Evolutionary conservation across 192 early-diverging fungal genomes (phyloP).

Genomic region (Rhizoclosmatium sp.): DNA sequence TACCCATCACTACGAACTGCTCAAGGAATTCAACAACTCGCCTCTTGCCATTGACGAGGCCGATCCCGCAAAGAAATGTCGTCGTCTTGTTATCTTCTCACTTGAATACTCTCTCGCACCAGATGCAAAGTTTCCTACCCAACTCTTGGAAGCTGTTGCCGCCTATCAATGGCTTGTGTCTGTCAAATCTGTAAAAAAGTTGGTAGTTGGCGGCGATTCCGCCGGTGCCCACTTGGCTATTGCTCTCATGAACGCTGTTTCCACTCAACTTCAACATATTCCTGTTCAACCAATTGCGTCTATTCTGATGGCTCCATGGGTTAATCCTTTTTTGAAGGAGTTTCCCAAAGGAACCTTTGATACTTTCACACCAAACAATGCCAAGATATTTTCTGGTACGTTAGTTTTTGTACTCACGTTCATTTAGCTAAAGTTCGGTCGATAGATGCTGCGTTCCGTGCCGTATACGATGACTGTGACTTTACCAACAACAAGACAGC

Average conservation of each 20-base stretch:
- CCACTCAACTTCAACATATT: not conserved
- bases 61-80: not conserved
- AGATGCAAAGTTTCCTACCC: constrained; percentile 29
- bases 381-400: too few relatives aligned
- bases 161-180: constrained; percentile 41
- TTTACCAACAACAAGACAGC: too few relatives aligned
- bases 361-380: too few relatives aligned
- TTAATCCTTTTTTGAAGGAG: constrained; percentile 27
- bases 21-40: constrained; percentile 14
- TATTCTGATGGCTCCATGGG: constrained; percentile 39
- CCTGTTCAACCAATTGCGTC: constrained; percentile 9
- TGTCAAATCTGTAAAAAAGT: constrained; percentile 25
- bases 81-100: constrained; percentile 27
- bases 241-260: constrained; percentile 20
- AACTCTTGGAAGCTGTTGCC: constrained; percentile 26
- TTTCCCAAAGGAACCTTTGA: not conserved
- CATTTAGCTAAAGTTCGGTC: too few relatives aligned
- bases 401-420: too few relatives aligned
- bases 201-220: constrained; percentile 45
- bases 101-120: constrained; percentile 45
- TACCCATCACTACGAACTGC: constrained; percentile 1
- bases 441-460: too few relatives aligned
- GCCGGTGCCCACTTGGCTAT: constrained; percentile 44
- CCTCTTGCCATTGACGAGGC: not conserved
- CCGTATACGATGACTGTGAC: not conserved